Base-by-base conservation (phyloP, 306 rosid genomes). In the Phaseolus lunatus region DNA sequence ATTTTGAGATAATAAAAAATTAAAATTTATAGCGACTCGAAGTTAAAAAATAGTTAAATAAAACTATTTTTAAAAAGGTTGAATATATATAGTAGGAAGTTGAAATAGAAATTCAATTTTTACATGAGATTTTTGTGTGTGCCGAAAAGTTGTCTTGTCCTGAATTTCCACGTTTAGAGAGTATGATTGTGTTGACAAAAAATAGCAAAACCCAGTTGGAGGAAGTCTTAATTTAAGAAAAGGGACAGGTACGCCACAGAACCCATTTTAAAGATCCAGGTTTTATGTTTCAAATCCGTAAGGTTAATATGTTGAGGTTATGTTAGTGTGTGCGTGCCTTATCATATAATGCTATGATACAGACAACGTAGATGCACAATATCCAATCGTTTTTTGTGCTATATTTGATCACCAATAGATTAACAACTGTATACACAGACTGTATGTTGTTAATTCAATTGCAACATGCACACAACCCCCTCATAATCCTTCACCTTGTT, bases 391-490 rank as follows among this genome's bases (percentile, higher is more conserved):
- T 7, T 57, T 47, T 2, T 33, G 20, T 39, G 57, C 82, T 84
- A 64, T 45, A 49, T 79, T 75, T 80, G 66, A 27, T 45, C 52
- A 13, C 26, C 47, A 59, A 12, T 10, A 57, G 78, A 67, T 62
- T n/a, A 31, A 70, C 12, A 66, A 12, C 61, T 49, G 33, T 70
- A 15, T 47, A 77, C 68, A 81, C 73, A 54, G 5, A 62, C 57
- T 64, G 76, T 39, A 14, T 67, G 52, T 67, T 5, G 66, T 63
- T 23, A 43, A 10, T 73, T 20, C n/a, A 81, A 37, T 76, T 43
- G 14, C 6, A 63, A 65, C 70, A 15, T 65, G 29, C 33, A 19
- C 11, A 70, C 29, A 44, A 35, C 39, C 13, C 80, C 59, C 68
- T 75, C 76, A 57, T 57, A 74, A 80, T 56, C 64, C 75, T 37